Percentiles rank a stretch among this genome's conserved stretches.
Conservation (phyloP, 2,329 filamentous ascomycete genomes). For the Pseudocercospora macadamiae region DNA sequence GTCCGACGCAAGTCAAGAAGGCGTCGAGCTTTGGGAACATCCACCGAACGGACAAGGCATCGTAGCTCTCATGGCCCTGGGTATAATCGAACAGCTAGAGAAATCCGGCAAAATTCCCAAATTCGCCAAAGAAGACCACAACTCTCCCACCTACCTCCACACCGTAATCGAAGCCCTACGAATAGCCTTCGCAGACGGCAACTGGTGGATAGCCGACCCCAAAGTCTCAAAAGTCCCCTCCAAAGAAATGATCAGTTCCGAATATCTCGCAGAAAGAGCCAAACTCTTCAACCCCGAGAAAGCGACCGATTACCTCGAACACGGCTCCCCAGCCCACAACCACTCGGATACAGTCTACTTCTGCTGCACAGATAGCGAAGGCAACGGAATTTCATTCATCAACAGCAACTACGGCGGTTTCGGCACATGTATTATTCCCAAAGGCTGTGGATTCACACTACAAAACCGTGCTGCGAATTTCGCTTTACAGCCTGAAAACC, state of each 20-base stretch:
- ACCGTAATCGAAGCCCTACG: constrained; percentile 84
- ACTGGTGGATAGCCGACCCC: constrained; percentile 89
- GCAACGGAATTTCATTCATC: constrained; percentile 95
- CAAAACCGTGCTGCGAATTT: constrained; percentile 95
- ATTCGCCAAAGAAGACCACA: constrained; percentile 74
- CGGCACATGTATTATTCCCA: constrained; percentile 82
- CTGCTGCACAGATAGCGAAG: constrained; percentile 74
- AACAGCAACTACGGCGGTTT: constrained; percentile 93
- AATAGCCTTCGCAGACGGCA: constrained; percentile 85
- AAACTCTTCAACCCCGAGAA: constrained; percentile 63
- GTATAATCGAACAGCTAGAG: constrained; percentile 86
- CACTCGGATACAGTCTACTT: constrained; percentile 96
- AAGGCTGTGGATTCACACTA: constrained; percentile 85
- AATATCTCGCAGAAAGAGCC: constrained; percentile 73
- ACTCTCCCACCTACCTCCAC: constrained; percentile 74
- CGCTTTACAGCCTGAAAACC: constrained; percentile 62
- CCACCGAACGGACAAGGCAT: constrained; percentile 96
- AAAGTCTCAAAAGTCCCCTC: constrained; percentile 71
- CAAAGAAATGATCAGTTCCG: constrained; percentile 67
- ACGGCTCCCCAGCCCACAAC: constrained; percentile 82
- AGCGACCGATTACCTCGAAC: constrained; percentile 58
- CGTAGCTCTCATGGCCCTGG: constrained; percentile 89
- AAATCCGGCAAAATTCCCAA: constrained; percentile 71
- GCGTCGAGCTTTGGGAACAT: constrained; percentile 91
- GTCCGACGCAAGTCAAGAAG: constrained; percentile 52